Conservation (phyloP, 805 yeast species). For the Teunomyces atbi region DNA sequence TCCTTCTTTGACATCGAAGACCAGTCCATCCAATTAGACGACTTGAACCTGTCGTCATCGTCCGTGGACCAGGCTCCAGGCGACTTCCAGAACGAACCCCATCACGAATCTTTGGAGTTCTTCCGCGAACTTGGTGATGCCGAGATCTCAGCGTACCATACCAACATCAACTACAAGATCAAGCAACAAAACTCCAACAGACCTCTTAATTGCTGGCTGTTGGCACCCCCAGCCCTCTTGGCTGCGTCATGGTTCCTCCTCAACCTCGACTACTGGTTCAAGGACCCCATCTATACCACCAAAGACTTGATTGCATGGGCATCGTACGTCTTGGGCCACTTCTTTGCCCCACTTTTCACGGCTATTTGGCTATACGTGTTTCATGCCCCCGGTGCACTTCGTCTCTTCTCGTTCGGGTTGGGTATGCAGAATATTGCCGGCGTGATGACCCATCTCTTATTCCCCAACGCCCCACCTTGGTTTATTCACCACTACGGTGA, state of each 20-base stretch:
- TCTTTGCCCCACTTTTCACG: conserved; percentile 59
- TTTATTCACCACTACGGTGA: conserved; percentile 62
- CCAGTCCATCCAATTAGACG: background rate
- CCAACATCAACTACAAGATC: conserved; percentile 5
- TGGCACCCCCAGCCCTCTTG: conserved; percentile 40
- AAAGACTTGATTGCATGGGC: conserved; percentile 61
- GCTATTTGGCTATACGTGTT: conserved; percentile 63
- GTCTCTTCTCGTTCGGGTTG: conserved; percentile 50
- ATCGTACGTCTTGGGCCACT: conserved; percentile 60
- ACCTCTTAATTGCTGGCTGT: conserved; percentile 22
- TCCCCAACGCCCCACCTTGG: conserved; percentile 79
- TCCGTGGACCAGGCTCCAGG: conserved; percentile 5
- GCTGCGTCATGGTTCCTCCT: conserved; percentile 48
- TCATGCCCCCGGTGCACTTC: conserved; percentile 63
- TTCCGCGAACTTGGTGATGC: conserved; percentile 3
- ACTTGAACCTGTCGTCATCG: background rate
- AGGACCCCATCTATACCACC: conserved; percentile 39
- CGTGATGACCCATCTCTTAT: conserved; percentile 55
- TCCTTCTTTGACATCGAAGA: conserved; percentile 1
- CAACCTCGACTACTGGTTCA: conserved; percentile 44
- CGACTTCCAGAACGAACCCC: conserved; percentile 11
- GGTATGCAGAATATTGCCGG: conserved; percentile 63
- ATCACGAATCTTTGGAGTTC: conserved; percentile 7
- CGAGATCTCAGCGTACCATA: conserved; percentile 6
- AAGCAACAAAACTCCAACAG: conserved; percentile 4